Evolutionary conservation across 495 filamentous ascomycete genomes (phyloP).

Genomic region (Filosporella fistucella): DNA sequence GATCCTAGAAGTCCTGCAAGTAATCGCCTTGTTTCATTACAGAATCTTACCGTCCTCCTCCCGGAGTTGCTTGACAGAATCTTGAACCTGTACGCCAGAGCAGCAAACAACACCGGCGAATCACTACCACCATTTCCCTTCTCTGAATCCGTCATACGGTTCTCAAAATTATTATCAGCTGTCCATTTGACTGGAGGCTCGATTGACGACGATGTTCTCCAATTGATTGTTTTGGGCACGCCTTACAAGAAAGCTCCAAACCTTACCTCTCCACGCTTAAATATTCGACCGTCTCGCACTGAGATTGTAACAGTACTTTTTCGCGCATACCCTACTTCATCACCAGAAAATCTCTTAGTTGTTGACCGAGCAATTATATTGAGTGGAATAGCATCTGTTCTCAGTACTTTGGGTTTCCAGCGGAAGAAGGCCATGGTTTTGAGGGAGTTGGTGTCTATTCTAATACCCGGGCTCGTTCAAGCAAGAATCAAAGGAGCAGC

Average conservation of each 20-base stretch:
- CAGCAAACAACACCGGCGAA: slow-evolving; percentile 71
- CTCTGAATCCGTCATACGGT: slow-evolving; percentile 77
- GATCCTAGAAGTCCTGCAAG: slow-evolving; percentile 42
- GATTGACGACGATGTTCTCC: slow-evolving; percentile 61
- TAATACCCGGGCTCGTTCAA: slow-evolving; percentile 84
- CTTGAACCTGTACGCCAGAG: slow-evolving; percentile 73
- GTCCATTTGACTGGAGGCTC: slow-evolving; percentile 64
- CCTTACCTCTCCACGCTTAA: slow-evolving; percentile 32
- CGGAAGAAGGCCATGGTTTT: slow-evolving; percentile 86
- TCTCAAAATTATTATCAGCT: slow-evolving; percentile 67
- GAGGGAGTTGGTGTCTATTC: slow-evolving; percentile 73
- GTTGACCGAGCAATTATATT: slow-evolving; percentile 73
- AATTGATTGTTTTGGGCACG: slow-evolving; percentile 60
- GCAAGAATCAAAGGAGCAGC: slow-evolving; percentile 89
- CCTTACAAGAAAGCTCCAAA: slow-evolving; percentile 30
- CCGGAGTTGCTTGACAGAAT: slow-evolving; percentile 80
- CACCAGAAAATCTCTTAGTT: slow-evolving; percentile 57
- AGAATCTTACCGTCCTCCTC: slow-evolving; percentile 57
- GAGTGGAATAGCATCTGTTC: slow-evolving; percentile 78
- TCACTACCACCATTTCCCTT: slow-evolving; percentile 74
- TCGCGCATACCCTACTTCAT: slow-evolving; percentile 61
- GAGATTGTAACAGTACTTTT: slow-evolving; percentile 69
- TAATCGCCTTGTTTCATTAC: slow-evolving; percentile 51
- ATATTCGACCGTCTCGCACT: slow-evolving; percentile 49
- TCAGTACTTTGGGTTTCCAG: slow-evolving; percentile 69